Evolutionary conservation across 1,284 basidiomycete species (phyloP), one percentile per base, ranked within the genome.

Genomic region (Schizophyllum commune): DNA sequence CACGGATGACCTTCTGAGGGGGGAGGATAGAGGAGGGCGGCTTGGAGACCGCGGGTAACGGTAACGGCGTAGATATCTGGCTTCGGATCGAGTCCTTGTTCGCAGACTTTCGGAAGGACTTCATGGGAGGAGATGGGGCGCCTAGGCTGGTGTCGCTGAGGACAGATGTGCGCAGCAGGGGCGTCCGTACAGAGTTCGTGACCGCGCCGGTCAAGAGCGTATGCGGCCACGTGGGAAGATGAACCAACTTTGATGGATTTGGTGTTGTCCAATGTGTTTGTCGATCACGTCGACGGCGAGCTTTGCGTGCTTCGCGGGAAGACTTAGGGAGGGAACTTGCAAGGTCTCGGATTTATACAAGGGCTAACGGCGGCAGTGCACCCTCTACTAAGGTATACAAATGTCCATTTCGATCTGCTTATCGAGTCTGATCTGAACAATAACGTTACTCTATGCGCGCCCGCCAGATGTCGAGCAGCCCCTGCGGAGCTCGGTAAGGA

Each of bases 1-100:
- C 96, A 62, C 92, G 89, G 69, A 99, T 97, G 70, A 98, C 96
- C 73, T 95, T 96, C 76, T 96, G 92, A 0, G 97, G 95, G 1
- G 95, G 95, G 4, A 87, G 75, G 62, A 92, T 84, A 56, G 88
- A 82, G 55, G 84, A 77, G 19, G 84, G 75, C 2, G 90, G 86
- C 68, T 88, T 88, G 56, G 86, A 85, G 34, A 92, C 76, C 51
- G 83, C 67, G 27, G 86, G 83, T 56, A 85, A 74, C 7, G 84
- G 84, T 11, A 84, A 74, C 4, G 87, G 86, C 0, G 84, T 88
- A 54, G 87, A 88, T 57, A 89, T 89, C 68, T 85, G 81, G 13
- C 83, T 81, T 60, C 80, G 76, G 68, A 78, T 71, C 63, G 80
- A 71, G 55, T 88, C 85, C 68, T 82, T 85, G 75, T 76, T 79